Evolutionary conservation across 192 early-diverging fungal genomes (phyloP), one percentile per base, ranked within the genome.

Genomic region (Diversispora eburnea): DNA sequence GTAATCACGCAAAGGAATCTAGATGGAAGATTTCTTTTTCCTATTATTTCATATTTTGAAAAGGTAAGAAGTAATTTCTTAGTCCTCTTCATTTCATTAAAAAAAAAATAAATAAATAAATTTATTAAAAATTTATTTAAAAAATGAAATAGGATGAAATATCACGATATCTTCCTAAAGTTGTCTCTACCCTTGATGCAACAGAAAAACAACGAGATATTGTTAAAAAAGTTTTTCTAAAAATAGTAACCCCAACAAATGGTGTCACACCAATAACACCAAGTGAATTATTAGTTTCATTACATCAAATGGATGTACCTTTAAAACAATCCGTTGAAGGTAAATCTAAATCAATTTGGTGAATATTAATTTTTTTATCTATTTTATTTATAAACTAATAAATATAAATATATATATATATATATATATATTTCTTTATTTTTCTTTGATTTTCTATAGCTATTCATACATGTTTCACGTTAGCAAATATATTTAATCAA

Each of bases 261-360:
- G 25, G 42, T 33, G 19, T 52, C 5, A 57, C 70, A 51, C 77
- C 70, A 39, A 39, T 93, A 54, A 79, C 82, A 15, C 90, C 92
- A 7, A 81, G 82, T 0, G 92, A 94, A 63, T 69, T 94, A 8
- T 71, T 94, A 52, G 82, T 94, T 33, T 78, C 80, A 25, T 77
- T 93, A 15, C 92, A 94, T 78, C 79, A 77, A 20, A 83, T 93
- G 80, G 90, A 93, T 33, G 87, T 90, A 22, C 85, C 84, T n/a
- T 74, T 91, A 55, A 86, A 87, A 66, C 81, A 84, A 13, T 84
- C 81, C 13, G 83, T 86, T 48, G 88, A 90, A 90, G 91, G 91
- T 92, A 80, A 25, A 45, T 33, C 25, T 33, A 33, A 33, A 33
- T 33, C 25, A 33, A 33, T 33, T 33, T 33, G 25, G 25, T 33